A percentile compares a stretch with the other conserved stretches of the same genome.
phyloP scores from a whole-genome alignment of 169 alveolate genomes.

The Babesia ovis region DNA sequence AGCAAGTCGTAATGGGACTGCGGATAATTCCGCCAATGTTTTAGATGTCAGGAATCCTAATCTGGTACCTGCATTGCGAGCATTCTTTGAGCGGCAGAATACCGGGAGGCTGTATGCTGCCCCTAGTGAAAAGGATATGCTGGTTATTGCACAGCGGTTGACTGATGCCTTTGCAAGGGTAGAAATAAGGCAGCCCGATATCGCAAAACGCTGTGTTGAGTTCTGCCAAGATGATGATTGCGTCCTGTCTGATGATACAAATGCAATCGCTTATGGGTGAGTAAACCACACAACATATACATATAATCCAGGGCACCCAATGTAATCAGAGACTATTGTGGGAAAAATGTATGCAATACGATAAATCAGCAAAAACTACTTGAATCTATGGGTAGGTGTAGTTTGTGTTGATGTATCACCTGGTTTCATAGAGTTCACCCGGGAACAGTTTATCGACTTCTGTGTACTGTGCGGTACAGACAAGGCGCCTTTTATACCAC shows the following conservation, averaged over 20 bases:
- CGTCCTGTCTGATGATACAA: slow-evolving; percentile 63
- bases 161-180: slow-evolving; percentile 47
- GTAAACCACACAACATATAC: background rate
- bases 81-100: slow-evolving; percentile 27
- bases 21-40: slow-evolving; percentile 12
- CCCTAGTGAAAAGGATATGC: slow-evolving; percentile 45
- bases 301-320: slow-evolving; percentile 54
- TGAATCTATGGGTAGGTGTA: slow-evolving; percentile 33
- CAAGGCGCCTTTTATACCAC: slow-evolving; percentile 41
- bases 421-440: slow-evolving; percentile 24
- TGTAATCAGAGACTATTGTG: slow-evolving; percentile 58
- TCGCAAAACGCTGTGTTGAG: slow-evolving; percentile 57
- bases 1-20: slow-evolving; percentile 11
- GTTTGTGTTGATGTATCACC: background rate
- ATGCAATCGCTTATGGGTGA: slow-evolving; percentile 63
- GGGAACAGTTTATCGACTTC: slow-evolving; percentile 59
- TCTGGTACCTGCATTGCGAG: slow-evolving; percentile 15
- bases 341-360: slow-evolving; percentile 42
- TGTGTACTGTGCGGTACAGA: slow-evolving; percentile 52
- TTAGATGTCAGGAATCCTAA: slow-evolving; percentile 33
- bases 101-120: slow-evolving; percentile 28
- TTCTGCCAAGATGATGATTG: slow-evolving; percentile 43
- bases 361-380: slow-evolving; percentile 40
- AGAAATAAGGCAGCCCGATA: slow-evolving; percentile 45
- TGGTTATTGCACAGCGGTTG: slow-evolving; percentile 31